Base-by-base conservation (phyloP, 169 alveolate genomes). In the Cyclospora cayetanensis region DNA sequence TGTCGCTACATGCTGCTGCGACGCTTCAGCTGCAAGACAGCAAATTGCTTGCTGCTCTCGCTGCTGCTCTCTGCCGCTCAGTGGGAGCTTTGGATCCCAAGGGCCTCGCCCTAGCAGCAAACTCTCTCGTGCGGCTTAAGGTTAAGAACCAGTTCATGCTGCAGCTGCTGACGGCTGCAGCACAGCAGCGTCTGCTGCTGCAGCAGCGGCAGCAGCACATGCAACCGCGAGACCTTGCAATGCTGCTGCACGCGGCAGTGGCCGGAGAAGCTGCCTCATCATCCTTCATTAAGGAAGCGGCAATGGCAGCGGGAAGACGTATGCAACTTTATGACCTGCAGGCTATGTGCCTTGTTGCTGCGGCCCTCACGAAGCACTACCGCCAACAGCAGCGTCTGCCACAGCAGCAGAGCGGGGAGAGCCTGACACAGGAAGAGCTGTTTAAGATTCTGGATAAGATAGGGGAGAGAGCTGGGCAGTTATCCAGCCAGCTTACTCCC, bases 271-370 rank as follows among this genome's bases (percentile, higher is more conserved):
- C 37, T 11, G 74, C 74, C 31, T 27, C 74, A 2, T 11, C n/a
- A 4, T 60, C 74, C 31, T 60, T 60, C 9, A 60, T 60, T 11
- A 60, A 60, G 74, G 74, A 18, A 60, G 74, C 74, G 5, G 74
- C 74, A 60, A 27, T 11, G 9, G 74, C 74, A 60, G 74, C 74
- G 31, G 27, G 37, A 20, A 2, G 74, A 27, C n/a, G 74, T 20
- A 60, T 60, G 74, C 74, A 60, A 35, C 12, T 35, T 27, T 60
- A 60, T 35, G 74, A 60, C 74, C 31, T 60, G 15, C 74, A 60
- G n/a, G 74, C 74, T 35, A 29, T 60, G 20, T 60, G 74, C 74
- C 74, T 60, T 12, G 74, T 60, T 18, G 74, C 74, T 60, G 74
- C 74, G 20, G 25, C 74, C 27, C 74, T 60, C 37, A 27, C 74